Evolutionary conservation across 1,284 basidiomycete genomes (phyloP).

Genomic region (Erythrobasidium hasegawianum): DNA sequence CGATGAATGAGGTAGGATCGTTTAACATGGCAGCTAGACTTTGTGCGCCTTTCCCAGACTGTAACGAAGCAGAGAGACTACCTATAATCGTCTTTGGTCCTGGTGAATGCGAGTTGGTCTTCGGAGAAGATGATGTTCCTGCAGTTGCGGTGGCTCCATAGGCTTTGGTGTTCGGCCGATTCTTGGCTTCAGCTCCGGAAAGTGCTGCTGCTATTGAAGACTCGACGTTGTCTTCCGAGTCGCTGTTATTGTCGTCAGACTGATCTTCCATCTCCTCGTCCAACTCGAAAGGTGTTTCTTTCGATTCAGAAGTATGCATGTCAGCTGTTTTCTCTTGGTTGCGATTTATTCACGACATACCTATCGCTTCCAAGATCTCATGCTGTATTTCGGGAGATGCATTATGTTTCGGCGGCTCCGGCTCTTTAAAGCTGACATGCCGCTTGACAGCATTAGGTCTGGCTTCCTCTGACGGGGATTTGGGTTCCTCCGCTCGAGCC

Average conservation of each 20-base stretch:
- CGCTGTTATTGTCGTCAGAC: conserved; percentile 1
- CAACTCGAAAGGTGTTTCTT: conserved; percentile 42
- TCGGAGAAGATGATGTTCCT: no score
- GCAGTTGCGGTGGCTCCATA: neutral
- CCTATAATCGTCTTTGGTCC: no score
- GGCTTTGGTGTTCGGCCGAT: neutral
- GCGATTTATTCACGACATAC: no score
- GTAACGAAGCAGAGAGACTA: neutral
- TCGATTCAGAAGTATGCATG: no score
- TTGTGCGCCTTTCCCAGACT: neutral
- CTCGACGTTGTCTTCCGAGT: conserved; percentile 18
- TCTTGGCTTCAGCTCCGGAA: neutral
- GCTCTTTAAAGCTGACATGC: conserved; percentile 31
- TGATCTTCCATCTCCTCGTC: conserved; percentile 42
- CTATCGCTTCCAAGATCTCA: neutral
- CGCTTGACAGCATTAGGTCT: conserved; percentile 4
- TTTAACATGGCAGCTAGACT: conserved; percentile 22
- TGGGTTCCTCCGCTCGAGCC: no score
- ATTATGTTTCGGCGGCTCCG: conserved; percentile 4
- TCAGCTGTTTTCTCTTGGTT: no score
- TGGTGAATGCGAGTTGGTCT: no score
- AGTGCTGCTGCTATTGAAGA: conserved; percentile 8
- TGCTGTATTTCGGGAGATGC: neutral
- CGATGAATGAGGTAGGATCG: conserved; percentile 27
- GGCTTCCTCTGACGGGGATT: no score